Conservation (phyloP, 2,329 filamentous ascomycete genomes). For the Hypomyces perniciosus region DNA sequence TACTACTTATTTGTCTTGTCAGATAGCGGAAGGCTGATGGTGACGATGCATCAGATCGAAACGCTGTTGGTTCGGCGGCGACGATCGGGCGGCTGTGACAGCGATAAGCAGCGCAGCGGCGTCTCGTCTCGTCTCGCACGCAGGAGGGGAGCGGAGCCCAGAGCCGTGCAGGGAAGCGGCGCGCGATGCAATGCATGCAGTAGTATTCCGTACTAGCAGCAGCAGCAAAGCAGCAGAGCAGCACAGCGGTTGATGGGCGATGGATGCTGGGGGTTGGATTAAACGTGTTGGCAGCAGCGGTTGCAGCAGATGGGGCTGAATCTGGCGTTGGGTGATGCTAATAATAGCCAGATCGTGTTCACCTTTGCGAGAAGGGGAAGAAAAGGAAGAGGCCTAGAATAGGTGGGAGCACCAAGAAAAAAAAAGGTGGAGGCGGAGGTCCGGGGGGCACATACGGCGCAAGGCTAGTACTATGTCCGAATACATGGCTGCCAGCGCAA, state of each 20-base stretch:
- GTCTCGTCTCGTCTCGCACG: neutral
- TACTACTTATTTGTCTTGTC: too few relatives aligned
- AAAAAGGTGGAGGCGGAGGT: neutral
- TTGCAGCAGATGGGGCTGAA: slow-evolving; percentile 41
- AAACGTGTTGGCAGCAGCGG: slow-evolving; percentile 13
- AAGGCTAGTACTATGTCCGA: neutral
- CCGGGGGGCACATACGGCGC: neutral
- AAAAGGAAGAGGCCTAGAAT: slow-evolving; percentile 14
- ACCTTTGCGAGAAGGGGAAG: slow-evolving; percentile 21
- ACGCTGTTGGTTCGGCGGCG: too few relatives aligned
- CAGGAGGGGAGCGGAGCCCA: too few relatives aligned
- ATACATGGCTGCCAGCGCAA: too few relatives aligned
- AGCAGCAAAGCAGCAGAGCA: neutral
- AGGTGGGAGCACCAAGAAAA: slow-evolving; percentile 1
- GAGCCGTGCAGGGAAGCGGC: too few relatives aligned
- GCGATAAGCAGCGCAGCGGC: slow-evolving; percentile 2
- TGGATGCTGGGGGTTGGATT: slow-evolving; percentile 14
- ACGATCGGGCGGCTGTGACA: too few relatives aligned
- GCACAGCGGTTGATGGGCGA: slow-evolving; percentile 12
- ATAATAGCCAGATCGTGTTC: slow-evolving; percentile 45
- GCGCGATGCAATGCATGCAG: too few relatives aligned
- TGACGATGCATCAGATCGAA: too few relatives aligned
- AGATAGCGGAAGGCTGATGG: too few relatives aligned
- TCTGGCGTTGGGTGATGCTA: slow-evolving; percentile 45
- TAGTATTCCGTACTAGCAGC: too few relatives aligned